Percentiles rank a stretch among this genome's conserved stretches.
Evolutionary conservation across 805 yeast species (phyloP).

Genomic region (Ogataea glucozyma): DNA sequence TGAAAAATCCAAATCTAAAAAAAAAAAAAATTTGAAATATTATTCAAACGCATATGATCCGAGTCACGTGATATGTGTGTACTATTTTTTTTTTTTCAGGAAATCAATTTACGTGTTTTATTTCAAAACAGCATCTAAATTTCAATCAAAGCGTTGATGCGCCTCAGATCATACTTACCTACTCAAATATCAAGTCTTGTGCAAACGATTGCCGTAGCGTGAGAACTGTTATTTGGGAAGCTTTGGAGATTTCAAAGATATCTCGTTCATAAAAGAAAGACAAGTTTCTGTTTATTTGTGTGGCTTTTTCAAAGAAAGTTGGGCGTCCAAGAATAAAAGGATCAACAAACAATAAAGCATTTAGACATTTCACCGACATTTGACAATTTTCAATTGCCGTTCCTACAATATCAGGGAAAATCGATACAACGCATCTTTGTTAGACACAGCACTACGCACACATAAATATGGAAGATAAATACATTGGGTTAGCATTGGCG

Average conservation of each 20-base stretch:
- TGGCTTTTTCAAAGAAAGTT: not conserved
- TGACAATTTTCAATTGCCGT: too few relatives aligned
- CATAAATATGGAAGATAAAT: slow-evolving; percentile 70
- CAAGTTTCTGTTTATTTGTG: not conserved
- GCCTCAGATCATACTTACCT: not conserved
- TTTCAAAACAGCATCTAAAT: not conserved
- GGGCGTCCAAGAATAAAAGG: not conserved
- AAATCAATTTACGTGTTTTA: slow-evolving; percentile 9
- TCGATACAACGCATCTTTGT: not conserved
- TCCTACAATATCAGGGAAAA: too few relatives aligned
- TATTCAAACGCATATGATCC: not conserved
- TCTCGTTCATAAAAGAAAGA: too few relatives aligned
- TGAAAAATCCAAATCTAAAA: not conserved
- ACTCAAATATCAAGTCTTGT: too few relatives aligned
- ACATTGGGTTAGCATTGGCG: slow-evolving; percentile 86
- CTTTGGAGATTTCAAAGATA: too few relatives aligned
- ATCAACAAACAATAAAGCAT: not conserved
- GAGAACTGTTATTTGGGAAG: too few relatives aligned
- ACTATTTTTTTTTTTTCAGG: slow-evolving; percentile 4
- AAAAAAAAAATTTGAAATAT: not conserved
- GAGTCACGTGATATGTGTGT: not conserved
- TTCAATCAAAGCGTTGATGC: slow-evolving; percentile 1
- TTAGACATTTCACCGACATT: too few relatives aligned
- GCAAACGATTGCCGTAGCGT: too few relatives aligned
- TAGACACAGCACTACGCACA: not conserved